Base-by-base conservation (phyloP, 805 yeast genomes). In the Kodamaea lidongshanica region DNA sequence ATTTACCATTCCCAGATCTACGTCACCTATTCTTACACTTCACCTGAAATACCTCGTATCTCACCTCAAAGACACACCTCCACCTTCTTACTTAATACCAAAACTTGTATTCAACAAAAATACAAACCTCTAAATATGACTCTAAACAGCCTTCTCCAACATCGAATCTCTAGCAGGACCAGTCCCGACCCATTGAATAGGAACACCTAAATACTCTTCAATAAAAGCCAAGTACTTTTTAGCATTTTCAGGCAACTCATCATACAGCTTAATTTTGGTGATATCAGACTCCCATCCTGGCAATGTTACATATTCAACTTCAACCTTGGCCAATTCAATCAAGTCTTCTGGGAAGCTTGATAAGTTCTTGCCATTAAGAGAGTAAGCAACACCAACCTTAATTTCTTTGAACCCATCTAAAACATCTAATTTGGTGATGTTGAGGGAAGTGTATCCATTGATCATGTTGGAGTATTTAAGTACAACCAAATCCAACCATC, bases 401-500 rank as follows among this genome's bases (percentile, higher is more conserved):
- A 92, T 83, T 50, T 86, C 92, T 52, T 80, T 75, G 59, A 92
- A 83, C 27, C 85, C 67, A 61, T 92, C 98, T 48, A 92, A 73
- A 25, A 92, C 96, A 52, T 92, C 98, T 52, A 92, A 74, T 61
- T 92, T 92, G 46, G 98, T 92, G 56, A 92, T 80, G 71, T 92
- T 92, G 55, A 92, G 69, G 30, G 82, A 72, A 27, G 98, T 92
- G 74, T 89, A 92, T 34, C 98, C 98, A 54, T 92, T 92, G 58
- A 92, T 85, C 54, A 79, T 61, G 35, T 87, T 77, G 21, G 96
- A 86, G 65, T 92, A 89, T 58, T 82, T 84, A 59, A 92, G 67
- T 16, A 92, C 96, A 14, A 92, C 97, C 48, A 92, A 69, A 62
- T 92, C 98, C 54, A 92, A 77, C 98, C 98, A 92, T 35, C 98